Evolutionary conservation across 495 filamentous ascomycete species (phyloP), one percentile per base, ranked within the genome.

Genomic region (Cairneyella variabilis): DNA sequence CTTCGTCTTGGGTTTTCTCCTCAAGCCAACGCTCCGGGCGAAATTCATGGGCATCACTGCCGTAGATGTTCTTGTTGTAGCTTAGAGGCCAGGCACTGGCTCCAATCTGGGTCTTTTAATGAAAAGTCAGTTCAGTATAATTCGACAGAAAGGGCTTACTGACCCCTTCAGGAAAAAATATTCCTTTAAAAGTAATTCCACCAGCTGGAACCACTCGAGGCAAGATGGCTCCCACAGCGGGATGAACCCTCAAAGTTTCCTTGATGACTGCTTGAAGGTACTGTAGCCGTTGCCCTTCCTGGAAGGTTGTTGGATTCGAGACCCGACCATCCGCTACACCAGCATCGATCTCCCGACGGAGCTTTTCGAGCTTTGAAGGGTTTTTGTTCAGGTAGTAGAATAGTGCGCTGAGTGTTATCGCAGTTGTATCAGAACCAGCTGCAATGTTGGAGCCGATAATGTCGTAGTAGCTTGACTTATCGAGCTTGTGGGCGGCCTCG

Each of bases 391-490:
- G 57, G 56, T 75, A 65, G 57, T 82, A 80, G 23, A 83, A 55
- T 16, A 78, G 65, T 0, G 74, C 64, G 38, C 71, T 66, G 9
- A 80, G 61, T 9, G 65, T 62, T 46, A 68, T 75, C 12, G 76
- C 73, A 0, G 75, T 77, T 7, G 79, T 81, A 53, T 81, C 79
- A 16, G 71, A 70, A 6, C 76, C 78, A n/a, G 76, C 77, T 18
- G 73, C 65, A 41, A 77, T 62, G 51, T 69, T 69, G 48, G 55
- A n/a, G 20, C 20, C 20, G 40, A 43, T 23, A 20, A 20, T 43
- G 3, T 1, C 23, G 7, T 20, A 21, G 18, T 20, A 12, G 6
- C 23, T 20, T 20, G 1, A 23, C 3, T 43, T 20, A 9, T 43
- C 20, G 40, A 62, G 48, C 64, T 54, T 37, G 63, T 30, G 2